Conservation (phyloP, 139 green algal genomes). For the Astrephomene gubernaculifera region DNA sequence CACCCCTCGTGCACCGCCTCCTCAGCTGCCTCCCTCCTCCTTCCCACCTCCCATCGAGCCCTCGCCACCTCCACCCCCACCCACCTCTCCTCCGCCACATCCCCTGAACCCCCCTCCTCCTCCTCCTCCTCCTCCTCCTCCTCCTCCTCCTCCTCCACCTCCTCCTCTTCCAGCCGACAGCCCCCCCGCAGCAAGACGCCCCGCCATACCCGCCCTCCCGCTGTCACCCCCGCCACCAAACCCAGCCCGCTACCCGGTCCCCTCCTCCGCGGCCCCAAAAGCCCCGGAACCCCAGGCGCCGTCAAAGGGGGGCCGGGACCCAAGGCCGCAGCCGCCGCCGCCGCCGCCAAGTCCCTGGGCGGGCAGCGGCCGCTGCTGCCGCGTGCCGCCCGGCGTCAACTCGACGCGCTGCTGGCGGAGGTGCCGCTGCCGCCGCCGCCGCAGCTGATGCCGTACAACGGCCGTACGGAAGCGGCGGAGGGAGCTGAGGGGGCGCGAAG, state of each 20-base stretch:
- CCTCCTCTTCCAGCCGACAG: background rate
- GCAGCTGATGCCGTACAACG: background rate
- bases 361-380: conserved; percentile 21
- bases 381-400: background rate
- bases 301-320: background rate
- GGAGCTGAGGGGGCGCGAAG: background rate
- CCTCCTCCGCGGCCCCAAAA: background rate
- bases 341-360: conserved; percentile 7
- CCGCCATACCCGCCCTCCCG: background rate
- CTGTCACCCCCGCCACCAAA: background rate
- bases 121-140: too few species aligned
- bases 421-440: background rate
- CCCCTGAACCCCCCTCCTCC: background rate
- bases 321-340: conserved; percentile 5
- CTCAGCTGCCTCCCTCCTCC: too few species aligned
- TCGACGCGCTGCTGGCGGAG: conserved; percentile 7
- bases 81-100: too few species aligned
- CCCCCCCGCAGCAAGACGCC: background rate
- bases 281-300: background rate
- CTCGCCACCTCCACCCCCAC: too few species aligned
- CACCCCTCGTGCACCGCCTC: too few species aligned
- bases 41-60: too few species aligned
- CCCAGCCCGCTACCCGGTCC: background rate
- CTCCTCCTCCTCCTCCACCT: background rate
- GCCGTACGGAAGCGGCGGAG: too few species aligned